Conservation (phyloP, 2,329 filamentous ascomycete genomes). For the Seiridium unicorne region DNA sequence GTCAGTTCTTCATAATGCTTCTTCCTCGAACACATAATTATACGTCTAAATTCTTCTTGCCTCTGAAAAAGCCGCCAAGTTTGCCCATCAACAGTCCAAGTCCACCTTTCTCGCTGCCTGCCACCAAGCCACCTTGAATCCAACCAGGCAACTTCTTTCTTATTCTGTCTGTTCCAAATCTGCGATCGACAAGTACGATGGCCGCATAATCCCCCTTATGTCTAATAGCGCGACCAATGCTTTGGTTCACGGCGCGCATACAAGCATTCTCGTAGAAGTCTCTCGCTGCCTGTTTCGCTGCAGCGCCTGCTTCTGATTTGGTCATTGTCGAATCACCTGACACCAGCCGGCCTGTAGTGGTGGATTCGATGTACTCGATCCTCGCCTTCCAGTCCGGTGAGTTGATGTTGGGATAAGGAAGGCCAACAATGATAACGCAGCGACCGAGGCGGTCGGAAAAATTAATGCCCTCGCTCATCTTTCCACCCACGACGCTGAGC, state of each 20-base stretch:
- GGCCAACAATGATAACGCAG: slow-evolving; percentile 84
- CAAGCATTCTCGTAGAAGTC: slow-evolving; percentile 94
- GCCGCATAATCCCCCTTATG: slow-evolving; percentile 87
- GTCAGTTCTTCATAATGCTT: no score
- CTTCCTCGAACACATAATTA: not conserved
- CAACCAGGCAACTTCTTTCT: slow-evolving; percentile 80
- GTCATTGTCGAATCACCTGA: slow-evolving; percentile 12
- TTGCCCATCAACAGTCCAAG: slow-evolving; percentile 59
- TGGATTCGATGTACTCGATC: slow-evolving; percentile 78
- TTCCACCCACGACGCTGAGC: slow-evolving; percentile 88
- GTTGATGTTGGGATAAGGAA: slow-evolving; percentile 89
- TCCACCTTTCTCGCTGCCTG: slow-evolving; percentile 45
- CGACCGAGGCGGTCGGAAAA: slow-evolving; percentile 89
- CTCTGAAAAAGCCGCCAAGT: slow-evolving; percentile 57
- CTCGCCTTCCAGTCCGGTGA: slow-evolving; percentile 93
- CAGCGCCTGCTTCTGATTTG: slow-evolving; percentile 28
- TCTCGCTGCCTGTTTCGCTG: slow-evolving; percentile 58
- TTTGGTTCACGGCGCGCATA: slow-evolving; percentile 97
- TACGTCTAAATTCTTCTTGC: slow-evolving; percentile 34
- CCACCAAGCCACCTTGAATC: slow-evolving; percentile 72
- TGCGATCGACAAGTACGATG: slow-evolving; percentile 79
- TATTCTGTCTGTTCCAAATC: slow-evolving; percentile 75
- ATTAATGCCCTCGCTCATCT: slow-evolving; percentile 97
- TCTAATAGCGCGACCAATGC: slow-evolving; percentile 87
- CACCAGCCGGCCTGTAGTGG: slow-evolving; percentile 37